Evolutionary conservation across 306 rosid genomes (phyloP), one percentile per base, ranked within the genome.

Genomic region (Betula pendula): DNA sequence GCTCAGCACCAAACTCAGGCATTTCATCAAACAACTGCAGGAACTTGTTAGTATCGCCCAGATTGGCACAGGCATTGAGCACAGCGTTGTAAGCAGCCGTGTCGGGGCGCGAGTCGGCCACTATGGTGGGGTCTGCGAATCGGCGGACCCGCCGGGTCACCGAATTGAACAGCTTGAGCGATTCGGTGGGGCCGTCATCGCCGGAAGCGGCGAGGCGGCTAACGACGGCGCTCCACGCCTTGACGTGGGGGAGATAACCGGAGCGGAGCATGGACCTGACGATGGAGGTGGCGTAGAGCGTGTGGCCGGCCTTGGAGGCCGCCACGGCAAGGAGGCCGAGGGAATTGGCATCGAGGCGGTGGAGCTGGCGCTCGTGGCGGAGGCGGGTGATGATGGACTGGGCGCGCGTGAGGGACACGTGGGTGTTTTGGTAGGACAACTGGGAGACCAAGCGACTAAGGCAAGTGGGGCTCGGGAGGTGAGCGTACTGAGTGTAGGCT

Each of bases 221-320:
- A 55, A 92, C 95, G 35, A 92, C 97, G 2, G 97, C 96, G 72
- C 95, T 86, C 98, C 97, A 95, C 12, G 98, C 97, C 85, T 92
- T 95, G 38, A 95, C 96, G 25, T 95, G 95, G 31, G 98, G 98
- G 31, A 95, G 96, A 80, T 89, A 92, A 44, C 98, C 96, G 11
- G 98, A 90, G 50, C 98, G 98, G 81, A 95, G 96, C 98, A 95
- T 95, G 90, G 98, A 95, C 77, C 88, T 92, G 75, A 95, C 71
- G 24, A 95, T 73, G 5, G 98, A 95, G 27, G 90, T 71, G 74
- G 98, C 97, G 58, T 95, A 95, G 50, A 85, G 83, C 5, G 90
- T 90, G 80, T 92, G 91, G 31, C 96, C 95, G 5, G 91, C 80
- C 79, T 88, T 88, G 45, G 90, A 53, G 3, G 98, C 95, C 6